Conservation (phyloP, 108 stramenopile genomes). For the Parietichytrium sp. region DNA sequence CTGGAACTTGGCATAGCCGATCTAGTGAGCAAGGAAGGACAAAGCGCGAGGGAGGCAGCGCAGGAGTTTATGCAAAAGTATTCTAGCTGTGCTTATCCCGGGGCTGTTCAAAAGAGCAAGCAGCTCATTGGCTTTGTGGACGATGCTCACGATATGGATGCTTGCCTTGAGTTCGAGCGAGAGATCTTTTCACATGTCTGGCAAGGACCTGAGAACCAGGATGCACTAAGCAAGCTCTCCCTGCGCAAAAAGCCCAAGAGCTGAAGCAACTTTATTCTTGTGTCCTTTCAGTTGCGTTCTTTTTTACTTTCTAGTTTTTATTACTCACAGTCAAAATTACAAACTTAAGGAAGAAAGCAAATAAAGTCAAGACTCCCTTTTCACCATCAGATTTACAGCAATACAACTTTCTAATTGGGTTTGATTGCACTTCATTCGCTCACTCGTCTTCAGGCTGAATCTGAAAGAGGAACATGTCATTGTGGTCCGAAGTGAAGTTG, state of each 20-base stretch:
- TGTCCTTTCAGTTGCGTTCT: too few relatives aligned
- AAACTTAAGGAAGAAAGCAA: too few relatives aligned
- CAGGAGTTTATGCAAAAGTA: background rate
- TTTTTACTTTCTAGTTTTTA: too few relatives aligned
- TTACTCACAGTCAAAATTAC: too few relatives aligned
- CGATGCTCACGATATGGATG: background rate
- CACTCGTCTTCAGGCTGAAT: background rate
- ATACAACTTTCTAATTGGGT: too few relatives aligned
- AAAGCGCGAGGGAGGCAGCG: background rate
- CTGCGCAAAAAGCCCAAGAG: too few relatives aligned
- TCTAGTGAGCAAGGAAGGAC: background rate
- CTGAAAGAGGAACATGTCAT: background rate
- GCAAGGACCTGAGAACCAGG: constrained; percentile 19
- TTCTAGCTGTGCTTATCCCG: background rate
- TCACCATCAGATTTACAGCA: too few relatives aligned
- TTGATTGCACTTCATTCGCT: too few relatives aligned
- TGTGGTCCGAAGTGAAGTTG: background rate
- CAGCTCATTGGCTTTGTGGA: constrained; percentile 1
- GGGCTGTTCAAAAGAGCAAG: background rate
- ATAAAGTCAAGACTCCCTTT: too few relatives aligned
- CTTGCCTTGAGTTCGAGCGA: background rate
- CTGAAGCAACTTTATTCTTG: too few relatives aligned
- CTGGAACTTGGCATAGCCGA: constrained; percentile 8
- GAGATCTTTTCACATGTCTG: constrained; percentile 10
- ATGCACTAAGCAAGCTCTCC: too few relatives aligned